Evolutionary conservation across 805 yeast species (phyloP), one percentile per base, ranked within the genome.

Genomic region (Cyberlindnera xylosilytica): DNA sequence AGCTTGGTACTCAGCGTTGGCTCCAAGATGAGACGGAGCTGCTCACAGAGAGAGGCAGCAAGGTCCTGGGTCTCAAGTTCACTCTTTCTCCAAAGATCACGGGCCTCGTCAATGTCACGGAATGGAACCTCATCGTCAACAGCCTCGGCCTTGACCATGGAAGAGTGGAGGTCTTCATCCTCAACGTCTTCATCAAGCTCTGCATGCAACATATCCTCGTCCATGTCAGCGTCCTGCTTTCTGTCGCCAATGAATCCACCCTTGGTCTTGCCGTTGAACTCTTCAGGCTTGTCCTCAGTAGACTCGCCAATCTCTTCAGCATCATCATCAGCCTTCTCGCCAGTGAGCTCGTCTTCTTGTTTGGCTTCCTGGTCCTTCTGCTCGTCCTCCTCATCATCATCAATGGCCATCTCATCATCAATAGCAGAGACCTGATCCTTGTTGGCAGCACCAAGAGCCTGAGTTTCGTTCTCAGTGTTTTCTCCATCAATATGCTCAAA

Each of bases 1-100:
- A 93, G 70, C 62, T 93, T 93, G 3, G 98, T 91, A n/a, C 97
- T 95, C 46, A 87, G 69, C 0, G 99, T 93, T 4, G 99, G 99
- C 61, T 90, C 98, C 50, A 93, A 69, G 58, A 93, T 93, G 49
- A 93, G 74, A 31, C 99, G 74, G 46, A 93, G 72, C 63, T 93
- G 99, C 66, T 93, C 99, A 60, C 96, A 83, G 31, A 93, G 71
- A 16, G 87, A 81, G 1, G 95, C 79, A 2, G 97, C 84, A 27
- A 93, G 68, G 49, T 90, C 98, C 43, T 83, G 85, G 0, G 97
- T 89, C n/a, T 86, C 78, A 16, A 79, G 62, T 56, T 90, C 97
- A 60, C 95, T 83, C 46, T 74, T 67, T 52, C 76, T 79, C 99
- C 99, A 95, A 26, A 88, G 59, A 10, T 73, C 81, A 42, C 87